Evolutionary conservation across 2,329 filamentous ascomycete species (phyloP).

Genomic region (Fonsecaea pedrosoi): DNA sequence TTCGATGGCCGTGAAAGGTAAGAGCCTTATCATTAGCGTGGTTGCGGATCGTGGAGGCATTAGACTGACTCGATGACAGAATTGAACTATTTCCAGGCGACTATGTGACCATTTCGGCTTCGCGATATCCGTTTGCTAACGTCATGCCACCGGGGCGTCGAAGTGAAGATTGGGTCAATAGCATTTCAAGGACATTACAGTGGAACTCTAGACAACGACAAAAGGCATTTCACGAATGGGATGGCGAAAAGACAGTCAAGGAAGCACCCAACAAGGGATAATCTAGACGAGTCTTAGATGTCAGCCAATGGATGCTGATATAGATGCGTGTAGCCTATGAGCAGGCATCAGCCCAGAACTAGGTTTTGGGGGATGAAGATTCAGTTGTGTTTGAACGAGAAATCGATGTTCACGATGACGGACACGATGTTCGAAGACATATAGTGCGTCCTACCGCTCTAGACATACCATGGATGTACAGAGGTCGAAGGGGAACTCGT

Average conservation of each 20-base stretch:
- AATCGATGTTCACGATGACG: no score
- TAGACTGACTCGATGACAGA: conserved; percentile 42
- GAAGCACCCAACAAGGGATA: conserved; percentile 7
- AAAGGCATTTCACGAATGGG: conserved; percentile 49
- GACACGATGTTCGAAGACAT: no score
- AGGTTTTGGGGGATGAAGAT: no score
- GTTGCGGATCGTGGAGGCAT: background rate
- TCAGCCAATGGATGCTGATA: background rate
- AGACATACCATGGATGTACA: no score
- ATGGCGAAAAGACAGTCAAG: conserved; percentile 23
- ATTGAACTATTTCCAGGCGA: conserved; percentile 58
- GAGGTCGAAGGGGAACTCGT: no score
- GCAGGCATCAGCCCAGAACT: background rate
- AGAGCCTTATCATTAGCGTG: conserved; percentile 17
- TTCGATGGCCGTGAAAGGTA: conserved; percentile 90
- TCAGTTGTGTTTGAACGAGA: no score
- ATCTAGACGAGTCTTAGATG: background rate
- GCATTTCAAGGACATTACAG: conserved; percentile 58
- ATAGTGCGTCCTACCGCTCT: no score
- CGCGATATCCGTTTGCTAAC: conserved; percentile 59
- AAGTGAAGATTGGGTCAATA: conserved; percentile 59
- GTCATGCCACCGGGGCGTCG: conserved; percentile 53
- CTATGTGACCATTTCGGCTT: conserved; percentile 61
- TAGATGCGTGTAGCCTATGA: background rate
- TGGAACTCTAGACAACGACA: conserved; percentile 59